These are phyloP conservation scores for Diversispora eburnea DNA, from an alignment of 192 early-diverging fungal species.

Conservation along the genomic window DNA sequence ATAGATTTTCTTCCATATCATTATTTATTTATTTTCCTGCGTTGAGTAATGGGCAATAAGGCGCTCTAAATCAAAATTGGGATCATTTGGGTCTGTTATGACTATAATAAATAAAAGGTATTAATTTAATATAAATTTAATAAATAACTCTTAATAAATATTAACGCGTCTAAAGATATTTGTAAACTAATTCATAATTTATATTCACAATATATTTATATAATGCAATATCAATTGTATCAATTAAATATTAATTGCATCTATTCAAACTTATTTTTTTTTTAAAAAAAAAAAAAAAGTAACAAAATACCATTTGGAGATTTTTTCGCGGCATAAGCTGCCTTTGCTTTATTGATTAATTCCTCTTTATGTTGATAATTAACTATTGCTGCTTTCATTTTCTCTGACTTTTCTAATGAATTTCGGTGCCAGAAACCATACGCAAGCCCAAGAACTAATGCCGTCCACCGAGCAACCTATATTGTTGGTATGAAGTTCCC, in stretches of 20 bases:
- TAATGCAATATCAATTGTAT: too few relatives aligned
- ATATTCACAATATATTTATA: too few relatives aligned
- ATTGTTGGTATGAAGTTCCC: too few relatives aligned
- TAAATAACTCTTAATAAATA: background rate
- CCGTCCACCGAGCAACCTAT: constrained; percentile 26
- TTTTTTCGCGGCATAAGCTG: constrained; percentile 14
- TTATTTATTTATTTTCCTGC: background rate
- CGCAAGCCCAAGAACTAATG: constrained; percentile 10
- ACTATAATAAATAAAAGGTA: background rate
- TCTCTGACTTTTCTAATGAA: constrained; percentile 8
- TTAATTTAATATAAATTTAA: background rate
- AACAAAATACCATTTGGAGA: constrained; percentile 2
- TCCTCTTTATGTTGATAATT: constrained; percentile 24
- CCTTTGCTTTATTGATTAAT: constrained; percentile 25
- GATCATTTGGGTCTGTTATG: constrained; percentile 26
- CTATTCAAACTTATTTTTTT: background rate
- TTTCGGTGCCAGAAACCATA: constrained; percentile 15
- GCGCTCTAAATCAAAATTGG: constrained; percentile 16
- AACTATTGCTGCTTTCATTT: constrained; percentile 1
- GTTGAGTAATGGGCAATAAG: background rate
- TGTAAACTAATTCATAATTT: too few relatives aligned
- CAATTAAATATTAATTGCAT: background rate
- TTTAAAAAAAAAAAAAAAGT: constrained; percentile 10
- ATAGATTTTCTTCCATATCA: too few relatives aligned
- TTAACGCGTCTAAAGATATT: too few relatives aligned